These are phyloP conservation scores for Geotrichum macrosporum DNA, from an alignment of 1,139 yeast genomes.

Conservation along the genomic window DNA sequence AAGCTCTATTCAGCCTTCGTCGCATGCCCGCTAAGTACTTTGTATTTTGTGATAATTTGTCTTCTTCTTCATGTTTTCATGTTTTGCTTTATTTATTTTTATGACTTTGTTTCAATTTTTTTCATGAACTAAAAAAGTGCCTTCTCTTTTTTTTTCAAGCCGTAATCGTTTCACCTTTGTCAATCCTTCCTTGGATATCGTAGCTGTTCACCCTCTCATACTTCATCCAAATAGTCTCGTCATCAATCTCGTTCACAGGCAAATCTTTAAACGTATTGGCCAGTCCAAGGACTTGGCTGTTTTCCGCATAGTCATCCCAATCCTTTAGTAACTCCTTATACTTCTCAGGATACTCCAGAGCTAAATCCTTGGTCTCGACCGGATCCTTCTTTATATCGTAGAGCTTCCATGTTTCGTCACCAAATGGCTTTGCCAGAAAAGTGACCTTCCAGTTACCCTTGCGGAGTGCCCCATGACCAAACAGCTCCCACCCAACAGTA, in stretches of 20 bases:
- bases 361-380: conserved; percentile 47
- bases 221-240: conserved; percentile 28
- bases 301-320: conserved; percentile 54
- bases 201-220: conserved; percentile 21
- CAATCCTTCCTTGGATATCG: conserved; percentile 9
- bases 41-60: neutral
- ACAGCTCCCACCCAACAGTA: conserved; percentile 56
- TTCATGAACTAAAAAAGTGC: neutral
- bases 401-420: conserved; percentile 50
- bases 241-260: conserved; percentile 25
- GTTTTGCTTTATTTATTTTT: neutral
- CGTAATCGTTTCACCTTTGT: conserved; percentile 1
- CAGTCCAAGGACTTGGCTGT: conserved; percentile 49
- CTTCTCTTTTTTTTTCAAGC: neutral
- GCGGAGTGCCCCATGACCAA: conserved; percentile 54
- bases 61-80: neutral
- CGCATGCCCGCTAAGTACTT: neutral
- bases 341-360: conserved; percentile 37
- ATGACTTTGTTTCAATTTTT: neutral
- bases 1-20: conserved; percentile 6
- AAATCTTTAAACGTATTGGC: conserved; percentile 22
- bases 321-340: conserved; percentile 44
- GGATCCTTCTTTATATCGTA: conserved; percentile 45
- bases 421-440: conserved; percentile 48
- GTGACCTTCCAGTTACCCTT: conserved; percentile 50